Evolutionary conservation across 768 basidiomycete genomes (phyloP), one percentile per base, ranked within the genome.

Genomic region (Leccinum broughii): DNA sequence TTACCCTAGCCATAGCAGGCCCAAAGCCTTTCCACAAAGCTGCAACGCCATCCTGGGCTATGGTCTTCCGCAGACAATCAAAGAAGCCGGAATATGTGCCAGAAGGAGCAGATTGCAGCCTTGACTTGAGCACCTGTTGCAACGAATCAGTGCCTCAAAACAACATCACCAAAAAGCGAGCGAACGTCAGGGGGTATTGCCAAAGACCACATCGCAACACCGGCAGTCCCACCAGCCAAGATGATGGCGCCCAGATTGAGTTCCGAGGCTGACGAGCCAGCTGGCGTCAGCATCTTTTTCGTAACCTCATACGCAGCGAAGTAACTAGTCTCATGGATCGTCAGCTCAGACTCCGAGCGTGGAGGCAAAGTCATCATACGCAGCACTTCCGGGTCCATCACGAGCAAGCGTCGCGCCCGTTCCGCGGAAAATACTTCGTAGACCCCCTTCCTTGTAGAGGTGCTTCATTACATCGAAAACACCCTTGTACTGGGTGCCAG

Each of bases 21-120:
- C 93, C 95, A 71, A 99, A 93, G 10, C 97, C 97, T 76, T 91
- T 98, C 93, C 95, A 99, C 10, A 99, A 78, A 1, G 96, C 95
- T 30, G 76, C 76, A 17, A 92, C 80, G 48, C 97, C 97, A 74
- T 97, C 95, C 54, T 80, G 83, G 6, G 92, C 91, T 65, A 98
- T 90, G 9, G 94, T 92, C 78, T 98, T 97, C 56, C 89, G 81
- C 39, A 89, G 84, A 69, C 97, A 99, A 73, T 99, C 97, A 57
- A 97, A 67, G 69, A 98, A 82, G 17, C 97, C 96, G 49, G 87
- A 87, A 77, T 99, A 99, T n/a, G 94, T 97, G 15, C 97, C 97
- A 5, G 88, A 87, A n/a, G 95, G 95, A 20, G 97, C 96, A 26
- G 93, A 94, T 73, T 99, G 97, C 28, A 99, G 78, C 62, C 96